Conservation (phyloP, 805 yeast species). For the Zygotorulaspora florentina region DNA sequence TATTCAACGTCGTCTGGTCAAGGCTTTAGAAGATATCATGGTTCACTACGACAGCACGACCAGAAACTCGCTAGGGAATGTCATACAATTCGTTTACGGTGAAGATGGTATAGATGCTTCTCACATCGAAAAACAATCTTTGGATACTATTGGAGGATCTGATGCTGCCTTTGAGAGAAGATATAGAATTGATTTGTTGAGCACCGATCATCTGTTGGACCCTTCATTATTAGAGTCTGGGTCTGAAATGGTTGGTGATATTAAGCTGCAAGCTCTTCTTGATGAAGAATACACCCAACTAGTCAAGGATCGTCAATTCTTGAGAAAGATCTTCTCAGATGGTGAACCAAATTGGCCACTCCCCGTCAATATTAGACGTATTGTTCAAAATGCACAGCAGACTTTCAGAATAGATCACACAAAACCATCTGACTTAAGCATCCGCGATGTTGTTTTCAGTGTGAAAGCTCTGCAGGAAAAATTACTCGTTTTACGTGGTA, state of each 20-base stretch:
- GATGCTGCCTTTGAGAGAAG: conserved; percentile 76
- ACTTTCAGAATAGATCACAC: conserved; percentile 90
- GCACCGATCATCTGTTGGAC: conserved; percentile 54
- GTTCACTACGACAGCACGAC: conserved; percentile 98
- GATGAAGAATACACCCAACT: conserved; percentile 85
- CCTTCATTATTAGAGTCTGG: conserved; percentile 84
- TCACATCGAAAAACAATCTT: conserved; percentile 92
- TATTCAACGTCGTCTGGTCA: conserved; percentile 95
- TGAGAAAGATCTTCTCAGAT: conserved; percentile 81
- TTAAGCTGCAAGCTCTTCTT: conserved; percentile 70
- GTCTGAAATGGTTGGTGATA: conserved; percentile 84
- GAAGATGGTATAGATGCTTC: conserved; percentile 99
- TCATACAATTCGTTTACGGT: conserved; percentile 94
- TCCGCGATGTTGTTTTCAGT: conserved; percentile 70
- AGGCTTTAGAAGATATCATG: conserved; percentile 95
- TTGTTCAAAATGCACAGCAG: conserved; percentile 94
- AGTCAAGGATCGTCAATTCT: conserved; percentile 65
- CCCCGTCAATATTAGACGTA: conserved; percentile 95
- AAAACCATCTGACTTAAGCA: conserved; percentile 83
- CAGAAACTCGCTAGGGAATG: conserved; percentile 94
- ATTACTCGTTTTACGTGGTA: conserved; percentile 78
- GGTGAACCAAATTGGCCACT: conserved; percentile 98
- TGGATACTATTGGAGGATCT: conserved; percentile 94
- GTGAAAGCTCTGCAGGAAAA: conserved; percentile 66
- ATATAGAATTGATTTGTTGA: conserved; percentile 83